A percentile compares a stretch with the other conserved stretches of the same genome.
Conservation (phyloP, 1,139 yeast genomes). For the Eremothecium coryli region DNA sequence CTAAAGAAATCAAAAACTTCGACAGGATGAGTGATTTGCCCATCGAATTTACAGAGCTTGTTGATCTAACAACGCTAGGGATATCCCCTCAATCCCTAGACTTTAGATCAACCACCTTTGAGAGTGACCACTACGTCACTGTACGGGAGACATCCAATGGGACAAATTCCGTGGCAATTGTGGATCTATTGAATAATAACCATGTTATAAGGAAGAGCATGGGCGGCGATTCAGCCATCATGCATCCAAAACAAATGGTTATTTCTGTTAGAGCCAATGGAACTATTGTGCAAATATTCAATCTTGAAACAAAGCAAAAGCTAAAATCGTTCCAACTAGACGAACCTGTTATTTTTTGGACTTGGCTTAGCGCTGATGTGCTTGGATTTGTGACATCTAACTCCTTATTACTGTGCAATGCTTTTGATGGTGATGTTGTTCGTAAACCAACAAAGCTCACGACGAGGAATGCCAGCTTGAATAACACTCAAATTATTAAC, state of each 20-base stretch:
- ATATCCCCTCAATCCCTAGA: constrained; percentile 78
- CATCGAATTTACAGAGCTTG: constrained; percentile 91
- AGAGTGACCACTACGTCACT: constrained; percentile 84
- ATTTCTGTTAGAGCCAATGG: constrained; percentile 95
- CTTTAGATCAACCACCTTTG: constrained; percentile 88
- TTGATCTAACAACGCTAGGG: constrained; percentile 78
- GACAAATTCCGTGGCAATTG: constrained; percentile 86
- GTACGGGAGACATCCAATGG: constrained; percentile 69
- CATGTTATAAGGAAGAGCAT: constrained; percentile 79
- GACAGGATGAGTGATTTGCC: constrained; percentile 72
- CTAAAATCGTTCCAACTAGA: constrained; percentile 78
- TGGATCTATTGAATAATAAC: constrained; percentile 69
- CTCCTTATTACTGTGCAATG: constrained; percentile 70
- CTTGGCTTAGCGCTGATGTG: constrained; percentile 68
- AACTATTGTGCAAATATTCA: constrained; percentile 88
- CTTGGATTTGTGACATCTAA: constrained; percentile 81
- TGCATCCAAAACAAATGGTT: constrained; percentile 84
- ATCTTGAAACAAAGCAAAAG: constrained; percentile 78
- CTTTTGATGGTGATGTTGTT: constrained; percentile 70
- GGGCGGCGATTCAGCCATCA: constrained; percentile 96
- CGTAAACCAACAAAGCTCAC: constrained; percentile 71
- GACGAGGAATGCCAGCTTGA: constrained; percentile 72
- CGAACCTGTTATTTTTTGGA: constrained; percentile 93
- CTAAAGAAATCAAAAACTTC: too few species aligned
- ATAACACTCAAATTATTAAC: constrained; percentile 82